A percentile compares a stretch with the other conserved stretches of the same genome.
phyloP scores from a whole-genome alignment of 768 basidiomycete genomes.

The Tylopilus sp. region DNA sequence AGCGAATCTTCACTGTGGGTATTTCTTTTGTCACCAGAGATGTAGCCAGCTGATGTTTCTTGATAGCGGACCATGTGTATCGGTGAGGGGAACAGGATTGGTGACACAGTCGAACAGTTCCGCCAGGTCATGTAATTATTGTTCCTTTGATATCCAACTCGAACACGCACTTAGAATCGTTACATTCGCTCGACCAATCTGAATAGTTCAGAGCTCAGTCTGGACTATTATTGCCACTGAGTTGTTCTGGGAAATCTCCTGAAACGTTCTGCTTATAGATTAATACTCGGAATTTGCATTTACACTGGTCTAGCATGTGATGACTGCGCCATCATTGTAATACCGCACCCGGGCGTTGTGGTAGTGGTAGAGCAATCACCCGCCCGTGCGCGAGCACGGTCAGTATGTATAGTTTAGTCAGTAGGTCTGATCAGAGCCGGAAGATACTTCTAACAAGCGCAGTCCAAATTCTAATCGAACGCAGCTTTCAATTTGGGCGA shows the following conservation, averaged over 20 bases:
- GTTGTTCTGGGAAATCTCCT: not conserved
- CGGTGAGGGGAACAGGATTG: conserved; percentile 45
- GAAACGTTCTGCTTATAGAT: conserved; percentile 1
- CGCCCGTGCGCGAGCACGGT: not conserved
- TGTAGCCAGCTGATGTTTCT: conserved; percentile 19
- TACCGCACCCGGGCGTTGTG: not conserved
- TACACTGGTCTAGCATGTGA: not conserved
- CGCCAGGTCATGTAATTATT: conserved; percentile 25
- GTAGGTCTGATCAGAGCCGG: not conserved
- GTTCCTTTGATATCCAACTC: conserved; percentile 4
- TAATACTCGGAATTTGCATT: not conserved
- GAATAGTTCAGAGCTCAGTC: not conserved
- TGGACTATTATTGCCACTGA: not conserved
- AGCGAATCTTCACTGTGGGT: conserved; percentile 80
- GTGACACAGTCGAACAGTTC: conserved; percentile 7
- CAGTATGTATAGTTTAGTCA: not conserved
- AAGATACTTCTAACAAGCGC: not conserved
- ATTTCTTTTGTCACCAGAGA: conserved; percentile 6
- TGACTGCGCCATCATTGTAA: not conserved
- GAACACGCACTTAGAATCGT: conserved; percentile 4
- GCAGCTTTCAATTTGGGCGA: not conserved
- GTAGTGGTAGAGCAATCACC: not conserved
- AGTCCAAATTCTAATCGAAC: conserved; percentile 7
- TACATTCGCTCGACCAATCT: conserved; percentile 2
- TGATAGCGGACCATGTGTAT: conserved; percentile 81